Evolutionary conservation across 1,284 basidiomycete species (phyloP).

Genomic region (Microbotryomycetes sp.): DNA sequence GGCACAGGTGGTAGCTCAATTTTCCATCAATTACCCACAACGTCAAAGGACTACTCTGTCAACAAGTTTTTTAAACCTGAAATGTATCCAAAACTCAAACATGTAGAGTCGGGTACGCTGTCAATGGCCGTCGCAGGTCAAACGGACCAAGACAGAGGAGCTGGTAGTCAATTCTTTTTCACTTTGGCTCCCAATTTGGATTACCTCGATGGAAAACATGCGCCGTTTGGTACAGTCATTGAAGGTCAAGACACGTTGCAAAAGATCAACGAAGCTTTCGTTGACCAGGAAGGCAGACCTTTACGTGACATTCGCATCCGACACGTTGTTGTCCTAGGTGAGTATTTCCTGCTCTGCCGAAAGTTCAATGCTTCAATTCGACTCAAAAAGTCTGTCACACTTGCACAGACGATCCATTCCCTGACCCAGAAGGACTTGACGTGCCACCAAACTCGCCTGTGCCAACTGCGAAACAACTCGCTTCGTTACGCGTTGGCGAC

Average conservation of each 20-base stretch:
- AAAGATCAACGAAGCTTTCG: slow-evolving; percentile 84
- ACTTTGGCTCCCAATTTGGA: slow-evolving; percentile 80
- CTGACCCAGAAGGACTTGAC: slow-evolving; percentile 69
- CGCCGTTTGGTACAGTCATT: slow-evolving; percentile 89
- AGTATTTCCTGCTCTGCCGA: slow-evolving; percentile 36
- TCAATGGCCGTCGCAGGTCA: slow-evolving; percentile 88
- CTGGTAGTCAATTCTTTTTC: slow-evolving; percentile 93
- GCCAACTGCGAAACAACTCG: slow-evolving; percentile 42
- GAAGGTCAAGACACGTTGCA: slow-evolving; percentile 89
- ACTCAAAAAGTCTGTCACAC: neutral
- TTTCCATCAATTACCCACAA: slow-evolving; percentile 59
- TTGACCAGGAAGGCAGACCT: slow-evolving; percentile 80
- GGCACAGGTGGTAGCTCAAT: slow-evolving; percentile 79
- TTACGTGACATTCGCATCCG: slow-evolving; percentile 89
- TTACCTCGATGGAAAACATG: slow-evolving; percentile 92
- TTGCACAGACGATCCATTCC: slow-evolving; percentile 79
- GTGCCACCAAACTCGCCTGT: slow-evolving; percentile 69
- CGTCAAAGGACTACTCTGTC: slow-evolving; percentile 30
- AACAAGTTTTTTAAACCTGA: slow-evolving; percentile 77
- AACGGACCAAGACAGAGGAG: slow-evolving; percentile 64
- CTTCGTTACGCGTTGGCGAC: slow-evolving; percentile 70
- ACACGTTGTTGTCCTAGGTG: slow-evolving; percentile 86
- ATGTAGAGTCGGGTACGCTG: slow-evolving; percentile 77
- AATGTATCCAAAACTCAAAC: slow-evolving; percentile 67
- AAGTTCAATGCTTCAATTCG: too few species aligned